Base-by-base conservation (phyloP, 768 basidiomycete genomes). In the Pseudohyphozyma bogoriensis region DNA sequence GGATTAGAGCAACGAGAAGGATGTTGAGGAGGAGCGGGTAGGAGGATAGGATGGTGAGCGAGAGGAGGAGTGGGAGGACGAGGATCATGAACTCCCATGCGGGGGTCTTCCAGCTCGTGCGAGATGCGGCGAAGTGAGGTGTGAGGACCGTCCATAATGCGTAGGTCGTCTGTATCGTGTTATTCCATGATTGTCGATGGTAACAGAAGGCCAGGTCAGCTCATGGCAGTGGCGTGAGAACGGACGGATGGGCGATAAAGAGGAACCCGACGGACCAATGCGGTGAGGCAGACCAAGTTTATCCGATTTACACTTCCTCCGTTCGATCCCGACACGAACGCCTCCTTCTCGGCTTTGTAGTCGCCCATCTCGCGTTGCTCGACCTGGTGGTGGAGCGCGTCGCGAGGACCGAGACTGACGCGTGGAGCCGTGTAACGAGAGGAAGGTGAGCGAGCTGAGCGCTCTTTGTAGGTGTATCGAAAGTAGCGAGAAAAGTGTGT, bases 341-440 rank as follows among this genome's bases (percentile, higher is more conserved):
- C 81, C 75, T 89, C 86, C 73, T 93, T 93, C 12, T 79, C 81
- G 11, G 77, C 66, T 72, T 88, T 90, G 79, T 92, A 92, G 24
- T 12, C 33, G 9, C 35, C 28, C 51, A 51, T 51, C 22, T 24
- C 42, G 42, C 12, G 42, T 44, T 20, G 42, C 22, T 22, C 22
- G 42, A 44, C 42, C n/a, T n/a, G n/a, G n/a, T n/a, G n/a, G n/a
- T n/a, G n/a, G n/a, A n/a, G n/a, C n/a, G n/a, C n/a, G n/a, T n/a
- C n/a, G n/a, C n/a, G n/a, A n/a, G n/a, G n/a, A n/a, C n/a, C n/a
- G n/a, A n/a, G n/a, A n/a, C n/a, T n/a, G n/a, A n/a, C n/a, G n/a
- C n/a, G n/a, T n/a, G n/a, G n/a, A n/a, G n/a, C n/a, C n/a, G n/a
- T n/a, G n/a, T n/a, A n/a, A n/a, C n/a, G n/a, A n/a, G n/a, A n/a